Conservation (phyloP, 179 eudicot genomes). For the Actinidia chinensis region DNA sequence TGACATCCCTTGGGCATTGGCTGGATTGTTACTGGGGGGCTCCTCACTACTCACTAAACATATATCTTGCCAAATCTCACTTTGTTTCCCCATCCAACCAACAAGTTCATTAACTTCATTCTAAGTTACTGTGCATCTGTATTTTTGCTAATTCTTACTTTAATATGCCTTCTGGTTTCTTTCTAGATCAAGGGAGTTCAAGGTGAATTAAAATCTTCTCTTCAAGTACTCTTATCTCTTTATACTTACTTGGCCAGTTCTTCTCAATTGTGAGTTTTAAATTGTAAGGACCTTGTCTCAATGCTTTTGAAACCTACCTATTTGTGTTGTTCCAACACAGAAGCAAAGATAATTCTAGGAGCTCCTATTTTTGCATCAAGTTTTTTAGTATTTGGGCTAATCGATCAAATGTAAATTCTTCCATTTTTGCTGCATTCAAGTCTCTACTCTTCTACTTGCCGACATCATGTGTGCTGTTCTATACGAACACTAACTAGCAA, state of each 20-base stretch:
- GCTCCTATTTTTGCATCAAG: background rate
- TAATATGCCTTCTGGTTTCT: background rate
- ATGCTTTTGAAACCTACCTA: background rate
- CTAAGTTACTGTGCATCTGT: background rate
- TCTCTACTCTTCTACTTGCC: background rate
- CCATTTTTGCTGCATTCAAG: background rate
- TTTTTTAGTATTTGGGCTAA: background rate
- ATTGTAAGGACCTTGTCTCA: background rate
- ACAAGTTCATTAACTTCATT: background rate
- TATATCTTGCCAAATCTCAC: background rate
- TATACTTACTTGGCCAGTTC: background rate
- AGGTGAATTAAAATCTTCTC: background rate
- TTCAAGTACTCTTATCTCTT: background rate
- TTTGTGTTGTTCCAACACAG: background rate
- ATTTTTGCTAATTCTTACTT: background rate
- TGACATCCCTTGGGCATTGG: background rate
- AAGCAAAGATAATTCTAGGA: background rate
- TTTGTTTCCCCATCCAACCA: background rate
- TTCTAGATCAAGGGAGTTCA: background rate
- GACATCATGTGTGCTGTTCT: background rate
- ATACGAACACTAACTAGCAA: background rate
- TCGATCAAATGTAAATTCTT: no score
- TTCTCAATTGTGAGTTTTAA: background rate
- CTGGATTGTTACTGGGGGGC: background rate
- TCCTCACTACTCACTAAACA: background rate